phyloP scores from a whole-genome alignment of 768 basidiomycete genomes.

The Suillus fuscotomentosus region DNA sequence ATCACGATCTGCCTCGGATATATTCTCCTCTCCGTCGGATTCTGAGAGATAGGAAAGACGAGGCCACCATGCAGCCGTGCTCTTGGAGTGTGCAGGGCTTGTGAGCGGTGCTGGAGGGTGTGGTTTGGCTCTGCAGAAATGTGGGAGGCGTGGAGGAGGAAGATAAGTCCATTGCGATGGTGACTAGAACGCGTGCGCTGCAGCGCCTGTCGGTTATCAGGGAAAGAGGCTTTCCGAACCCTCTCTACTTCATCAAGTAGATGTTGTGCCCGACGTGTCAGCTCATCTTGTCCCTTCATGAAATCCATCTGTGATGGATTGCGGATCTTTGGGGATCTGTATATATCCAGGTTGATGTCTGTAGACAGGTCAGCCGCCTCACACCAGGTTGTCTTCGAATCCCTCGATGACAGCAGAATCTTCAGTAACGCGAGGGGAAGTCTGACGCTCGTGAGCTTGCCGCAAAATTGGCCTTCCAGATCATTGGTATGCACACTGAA shows the following conservation, averaged over 20 bases:
- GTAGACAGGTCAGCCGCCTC: constrained; percentile 56
- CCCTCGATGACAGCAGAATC: constrained; percentile 44
- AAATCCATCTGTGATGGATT: constrained; percentile 63
- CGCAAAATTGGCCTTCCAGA: constrained; percentile 63
- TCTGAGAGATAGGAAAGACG: constrained; percentile 44
- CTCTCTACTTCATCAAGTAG: constrained; percentile 42
- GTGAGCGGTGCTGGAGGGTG: constrained; percentile 7
- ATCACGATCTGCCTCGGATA: constrained; percentile 70
- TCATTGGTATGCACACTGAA: constrained; percentile 73
- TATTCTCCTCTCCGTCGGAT: constrained; percentile 61
- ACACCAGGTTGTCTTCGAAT: constrained; percentile 53
- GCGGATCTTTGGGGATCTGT: constrained; percentile 55
- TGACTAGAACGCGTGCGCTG: constrained; percentile 9
- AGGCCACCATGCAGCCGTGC: constrained; percentile 16
- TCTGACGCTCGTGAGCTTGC: constrained; percentile 59
- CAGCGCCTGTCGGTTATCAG: background rate
- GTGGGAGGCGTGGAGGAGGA: constrained; percentile 36
- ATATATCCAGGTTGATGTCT: constrained; percentile 67
- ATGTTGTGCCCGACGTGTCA: constrained; percentile 60
- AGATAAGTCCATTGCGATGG: constrained; percentile 54
- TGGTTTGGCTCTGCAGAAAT: constrained; percentile 16
- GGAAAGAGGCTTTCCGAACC: constrained; percentile 11
- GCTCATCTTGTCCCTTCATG: constrained; percentile 64
- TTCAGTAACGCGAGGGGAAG: constrained; percentile 51
- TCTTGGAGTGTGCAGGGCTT: background rate